Conservation (phyloP, 441 rosid genomes). For the Geranium incanum region DNA sequence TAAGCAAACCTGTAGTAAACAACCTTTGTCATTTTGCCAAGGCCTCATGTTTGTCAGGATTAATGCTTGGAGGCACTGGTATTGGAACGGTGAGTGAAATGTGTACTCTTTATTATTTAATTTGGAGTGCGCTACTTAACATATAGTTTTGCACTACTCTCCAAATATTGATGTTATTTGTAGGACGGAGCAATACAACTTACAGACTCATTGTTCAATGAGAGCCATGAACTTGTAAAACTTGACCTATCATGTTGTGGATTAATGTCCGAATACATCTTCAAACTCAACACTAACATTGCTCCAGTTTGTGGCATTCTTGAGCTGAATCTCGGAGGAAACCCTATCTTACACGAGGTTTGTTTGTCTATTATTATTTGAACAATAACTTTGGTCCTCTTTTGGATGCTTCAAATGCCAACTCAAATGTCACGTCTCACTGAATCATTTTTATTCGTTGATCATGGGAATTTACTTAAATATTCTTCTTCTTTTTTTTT, state of each 20-base stretch:
- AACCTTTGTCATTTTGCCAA: conserved; percentile 65
- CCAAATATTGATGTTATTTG: conserved; percentile 17
- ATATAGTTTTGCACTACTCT: neutral
- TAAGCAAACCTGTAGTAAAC: conserved; percentile 51
- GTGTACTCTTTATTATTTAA: conserved; percentile 10
- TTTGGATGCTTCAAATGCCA: no score
- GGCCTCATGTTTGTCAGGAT: conserved; percentile 53
- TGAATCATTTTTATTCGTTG: neutral
- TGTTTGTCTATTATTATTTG: conserved; percentile 10
- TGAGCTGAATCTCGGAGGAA: conserved; percentile 79
- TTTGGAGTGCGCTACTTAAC: no score
- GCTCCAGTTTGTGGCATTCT: conserved; percentile 40
- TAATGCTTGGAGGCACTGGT: conserved; percentile 72
- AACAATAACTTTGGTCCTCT: no score
- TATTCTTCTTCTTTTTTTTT: neutral
- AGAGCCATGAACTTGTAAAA: conserved; percentile 55
- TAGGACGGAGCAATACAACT: conserved; percentile 72
- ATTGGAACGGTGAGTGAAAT: conserved; percentile 61
- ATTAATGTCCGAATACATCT: conserved; percentile 40
- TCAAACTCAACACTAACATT: conserved; percentile 30
- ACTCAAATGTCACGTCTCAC: neutral
- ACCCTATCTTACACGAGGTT: conserved; percentile 65
- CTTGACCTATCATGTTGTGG: conserved; percentile 77
- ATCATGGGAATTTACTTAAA: no score
- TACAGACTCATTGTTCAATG: conserved; percentile 46